Evolutionary conservation across 352 stramenopile genomes (phyloP).

Genomic region (Phytophthora uliginosa): DNA sequence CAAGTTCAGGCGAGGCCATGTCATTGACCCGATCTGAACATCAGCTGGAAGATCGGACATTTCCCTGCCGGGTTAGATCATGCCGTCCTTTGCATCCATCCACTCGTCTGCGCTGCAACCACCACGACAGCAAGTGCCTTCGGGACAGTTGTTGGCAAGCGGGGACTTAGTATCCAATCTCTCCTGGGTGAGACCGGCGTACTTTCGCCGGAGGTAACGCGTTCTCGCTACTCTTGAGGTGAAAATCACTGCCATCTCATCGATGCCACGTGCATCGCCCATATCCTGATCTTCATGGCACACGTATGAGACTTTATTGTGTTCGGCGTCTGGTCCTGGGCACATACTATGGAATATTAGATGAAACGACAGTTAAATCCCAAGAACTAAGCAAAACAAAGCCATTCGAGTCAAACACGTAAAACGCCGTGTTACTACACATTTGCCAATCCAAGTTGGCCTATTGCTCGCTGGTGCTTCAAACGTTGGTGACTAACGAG

Average conservation of each 20-base stretch:
- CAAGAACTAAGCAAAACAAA: too few relatives aligned
- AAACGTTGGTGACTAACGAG: conserved; percentile 15
- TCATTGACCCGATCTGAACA: conserved; percentile 25
- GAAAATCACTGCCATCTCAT: conserved; percentile 3
- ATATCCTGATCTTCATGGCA: too few relatives aligned
- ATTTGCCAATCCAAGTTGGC: too few relatives aligned
- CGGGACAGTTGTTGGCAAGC: conserved; percentile 15
- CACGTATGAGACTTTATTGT: too few relatives aligned
- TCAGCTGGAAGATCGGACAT: conserved; percentile 35
- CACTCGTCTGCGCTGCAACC: conserved; percentile 4
- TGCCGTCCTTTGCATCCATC: conserved; percentile 10
- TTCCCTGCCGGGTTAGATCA: conserved; percentile 11
- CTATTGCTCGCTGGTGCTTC: conserved; percentile 8
- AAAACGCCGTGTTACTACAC: too few relatives aligned
- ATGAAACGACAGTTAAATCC: too few relatives aligned
- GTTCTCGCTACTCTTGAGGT: too few relatives aligned
- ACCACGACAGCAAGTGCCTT: conserved; percentile 20
- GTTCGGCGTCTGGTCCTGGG: too few relatives aligned
- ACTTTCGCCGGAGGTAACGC: not conserved
- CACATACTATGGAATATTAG: too few relatives aligned
- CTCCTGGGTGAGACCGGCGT: not conserved
- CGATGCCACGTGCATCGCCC: not conserved
- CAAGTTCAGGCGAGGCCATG: conserved; percentile 25
- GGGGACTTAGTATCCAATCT: conserved; percentile 17
- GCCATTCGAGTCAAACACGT: too few relatives aligned